phyloP scores from a whole-genome alignment of 208 protist species.

The Leishmania lainsoni region DNA sequence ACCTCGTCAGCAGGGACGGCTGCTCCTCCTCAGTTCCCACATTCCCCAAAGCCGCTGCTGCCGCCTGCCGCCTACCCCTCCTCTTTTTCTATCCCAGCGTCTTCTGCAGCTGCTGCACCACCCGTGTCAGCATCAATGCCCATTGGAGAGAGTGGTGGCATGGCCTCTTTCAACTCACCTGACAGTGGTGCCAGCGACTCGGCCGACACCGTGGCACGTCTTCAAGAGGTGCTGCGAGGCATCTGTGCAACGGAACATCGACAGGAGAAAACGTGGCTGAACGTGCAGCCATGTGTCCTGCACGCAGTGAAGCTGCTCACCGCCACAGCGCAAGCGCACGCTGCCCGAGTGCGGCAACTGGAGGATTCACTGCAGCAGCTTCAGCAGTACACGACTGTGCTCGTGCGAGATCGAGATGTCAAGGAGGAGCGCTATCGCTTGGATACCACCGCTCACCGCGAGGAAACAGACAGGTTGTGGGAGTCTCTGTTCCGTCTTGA shows the following conservation, averaged over 20 bases:
- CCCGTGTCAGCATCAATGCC: background rate
- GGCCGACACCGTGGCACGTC: slow-evolving; percentile 4
- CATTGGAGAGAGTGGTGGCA: background rate
- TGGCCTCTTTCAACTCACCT: background rate
- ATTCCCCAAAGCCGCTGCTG: background rate
- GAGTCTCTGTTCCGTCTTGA: slow-evolving; percentile 22
- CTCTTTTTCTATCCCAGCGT: background rate
- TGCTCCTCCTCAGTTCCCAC: slow-evolving; percentile 1
- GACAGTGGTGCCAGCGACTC: background rate
- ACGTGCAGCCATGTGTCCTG: slow-evolving; percentile 75
- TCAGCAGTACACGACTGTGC: slow-evolving; percentile 39
- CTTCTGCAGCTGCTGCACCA: background rate
- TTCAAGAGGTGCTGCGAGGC: slow-evolving; percentile 33
- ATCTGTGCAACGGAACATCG: slow-evolving; percentile 52
- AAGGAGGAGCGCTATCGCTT: slow-evolving; percentile 77
- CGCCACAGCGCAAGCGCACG: slow-evolving; percentile 20
- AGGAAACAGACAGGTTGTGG: slow-evolving; percentile 23
- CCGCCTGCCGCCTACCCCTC: background rate
- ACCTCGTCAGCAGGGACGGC: background rate
- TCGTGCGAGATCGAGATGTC: slow-evolving; percentile 51
- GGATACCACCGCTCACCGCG: slow-evolving; percentile 31
- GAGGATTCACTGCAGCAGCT: slow-evolving; percentile 37
- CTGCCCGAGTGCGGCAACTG: slow-evolving; percentile 28
- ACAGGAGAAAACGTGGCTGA: slow-evolving; percentile 57
- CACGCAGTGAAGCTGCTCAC: slow-evolving; percentile 26